phyloP scores from a whole-genome alignment of 495 filamentous ascomycete species.

The Parathielavia appendiculata region DNA sequence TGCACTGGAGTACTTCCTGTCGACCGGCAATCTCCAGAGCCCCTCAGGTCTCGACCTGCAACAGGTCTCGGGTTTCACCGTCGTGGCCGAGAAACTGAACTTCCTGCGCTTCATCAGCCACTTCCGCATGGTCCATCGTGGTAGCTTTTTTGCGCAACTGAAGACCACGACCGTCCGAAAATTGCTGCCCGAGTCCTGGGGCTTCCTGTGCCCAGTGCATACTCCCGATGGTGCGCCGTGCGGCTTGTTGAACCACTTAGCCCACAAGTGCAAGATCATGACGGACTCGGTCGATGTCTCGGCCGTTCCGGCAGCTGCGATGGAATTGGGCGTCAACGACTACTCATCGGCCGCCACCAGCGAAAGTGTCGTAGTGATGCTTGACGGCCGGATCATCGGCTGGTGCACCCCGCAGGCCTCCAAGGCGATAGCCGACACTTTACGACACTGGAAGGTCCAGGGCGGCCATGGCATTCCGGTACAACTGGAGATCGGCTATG shows the following conservation, averaged over 20 bases:
- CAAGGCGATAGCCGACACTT: constrained; percentile 68
- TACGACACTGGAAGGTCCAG: constrained; percentile 93
- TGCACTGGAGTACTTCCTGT: constrained; percentile 87
- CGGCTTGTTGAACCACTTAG: constrained; percentile 89
- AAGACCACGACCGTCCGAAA: constrained; percentile 97
- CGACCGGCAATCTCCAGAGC: constrained; percentile 89
- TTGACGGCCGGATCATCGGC: constrained; percentile 85
- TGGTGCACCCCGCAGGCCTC: constrained; percentile 84
- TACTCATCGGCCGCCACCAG: constrained; percentile 67
- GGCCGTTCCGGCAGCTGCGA: constrained; percentile 62
- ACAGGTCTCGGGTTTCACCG: constrained; percentile 88
- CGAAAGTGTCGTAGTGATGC: constrained; percentile 79
- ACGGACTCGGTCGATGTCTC: constrained; percentile 67
- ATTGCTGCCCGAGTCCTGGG: constrained; percentile 94
- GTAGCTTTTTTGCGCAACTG: constrained; percentile 95
- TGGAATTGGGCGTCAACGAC: constrained; percentile 69
- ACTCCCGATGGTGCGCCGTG: constrained; percentile 95
- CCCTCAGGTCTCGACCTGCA: constrained; percentile 89
- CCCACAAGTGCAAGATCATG: constrained; percentile 89
- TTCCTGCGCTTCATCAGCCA: constrained; percentile 98
- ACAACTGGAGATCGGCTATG: constrained; percentile 84
- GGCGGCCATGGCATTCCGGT: constrained; percentile 77
- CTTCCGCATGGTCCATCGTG: constrained; percentile 98
- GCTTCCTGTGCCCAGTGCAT: constrained; percentile 93
- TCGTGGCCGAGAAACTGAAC: constrained; percentile 98